Evolutionary conservation across 1,284 basidiomycete genomes (phyloP), one percentile per base, ranked within the genome.

Genomic region (Sphaerobolus stellatus): DNA sequence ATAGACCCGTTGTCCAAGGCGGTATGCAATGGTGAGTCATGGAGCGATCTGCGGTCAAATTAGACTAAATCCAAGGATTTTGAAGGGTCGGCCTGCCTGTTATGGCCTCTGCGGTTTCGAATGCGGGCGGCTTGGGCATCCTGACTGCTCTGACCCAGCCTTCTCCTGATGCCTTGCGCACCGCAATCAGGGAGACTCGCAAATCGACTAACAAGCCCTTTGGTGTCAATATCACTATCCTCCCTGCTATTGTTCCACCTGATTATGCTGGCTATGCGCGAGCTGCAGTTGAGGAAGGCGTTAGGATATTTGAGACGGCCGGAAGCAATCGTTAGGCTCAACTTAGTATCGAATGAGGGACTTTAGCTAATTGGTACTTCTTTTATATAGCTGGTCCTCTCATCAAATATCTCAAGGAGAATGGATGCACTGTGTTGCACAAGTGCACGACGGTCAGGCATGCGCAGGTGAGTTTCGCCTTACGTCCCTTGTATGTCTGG

Each of bases 401-500:
- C 54, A 89, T 96, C 71, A 80, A 83, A 58, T 90, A 83, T 64
- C 86, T 94, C 70, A 94, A 95, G 75, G 77, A 78, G 7, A 73
- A 88, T 7, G 82, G 79, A 2, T 88, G 89, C 63, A 82, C 86
- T 56, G 87, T 97, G 5, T 83, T 97, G 46, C 94, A 96, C 72
- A 97, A 96, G 67, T 96, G 93, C 69, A 94, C 92, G 1, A 89
- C 90, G 4, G 83, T 94, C 58, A 80, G 90, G 47, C 92, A 94
- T 72, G 92, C 92, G 7, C 87, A 90, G 81, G 86, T 83, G 46
- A 33, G 66, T 52, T 36, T 24, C 41, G 27, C 54, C 36, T 49
- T 11, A 43, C 31, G 51, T 27, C 20, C 45, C 16, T 20, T 43
- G 30, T 9, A 50, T 24, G 18, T 31, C 3, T 38, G 16, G 6